Base-by-base conservation (phyloP, 768 basidiomycete species). In the Mycena kentingensis region DNA sequence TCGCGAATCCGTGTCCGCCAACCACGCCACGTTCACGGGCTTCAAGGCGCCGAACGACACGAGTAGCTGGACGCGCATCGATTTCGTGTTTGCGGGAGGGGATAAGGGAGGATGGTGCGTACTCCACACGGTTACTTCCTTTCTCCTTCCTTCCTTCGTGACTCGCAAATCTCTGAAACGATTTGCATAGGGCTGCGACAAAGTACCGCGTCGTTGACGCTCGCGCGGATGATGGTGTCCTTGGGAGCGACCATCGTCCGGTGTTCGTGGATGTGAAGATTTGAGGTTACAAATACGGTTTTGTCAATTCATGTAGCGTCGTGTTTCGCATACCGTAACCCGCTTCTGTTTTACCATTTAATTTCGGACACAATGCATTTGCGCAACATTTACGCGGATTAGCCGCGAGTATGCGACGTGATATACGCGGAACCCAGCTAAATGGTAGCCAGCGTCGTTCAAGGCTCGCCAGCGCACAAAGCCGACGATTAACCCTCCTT, bases 211-310 rank as follows among this genome's bases (percentile, higher is more conserved):
- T 46, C 16, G 45, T 27, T 12, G 31, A 31, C 19, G 45, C 45
- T 12, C 45, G 26, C 18, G 19, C 45, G 6, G 45, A 46, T 29
- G 45, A 82, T 50, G 81, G 82, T 1, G 59, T 79, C 16, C 66
- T 81, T 42, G 74, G 73, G 7, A 83, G 81, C 55, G 82, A 83
- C 58, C 82, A 83, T 62, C 73, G 81, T 1, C 82, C 78, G 8
- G 78, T 81, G 12, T 76, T 81, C 58, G 71, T 70, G 13, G 78
- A 80, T 51, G 51, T 78, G 31, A 37, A 52, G 3, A 27, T 61
- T 39, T 55, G 29, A 46, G n/a, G n/a, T n/a, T n/a, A n/a, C n/a
- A n/a, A n/a, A n/a, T n/a, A n/a, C n/a, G n/a, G n/a, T n/a, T n/a
- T n/a, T n/a, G n/a, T n/a, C n/a, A n/a, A n/a, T n/a, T n/a, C n/a